Evolutionary conservation across 768 basidiomycete genomes (phyloP).

Genomic region (Porphyrellus cyaneotinctus): DNA sequence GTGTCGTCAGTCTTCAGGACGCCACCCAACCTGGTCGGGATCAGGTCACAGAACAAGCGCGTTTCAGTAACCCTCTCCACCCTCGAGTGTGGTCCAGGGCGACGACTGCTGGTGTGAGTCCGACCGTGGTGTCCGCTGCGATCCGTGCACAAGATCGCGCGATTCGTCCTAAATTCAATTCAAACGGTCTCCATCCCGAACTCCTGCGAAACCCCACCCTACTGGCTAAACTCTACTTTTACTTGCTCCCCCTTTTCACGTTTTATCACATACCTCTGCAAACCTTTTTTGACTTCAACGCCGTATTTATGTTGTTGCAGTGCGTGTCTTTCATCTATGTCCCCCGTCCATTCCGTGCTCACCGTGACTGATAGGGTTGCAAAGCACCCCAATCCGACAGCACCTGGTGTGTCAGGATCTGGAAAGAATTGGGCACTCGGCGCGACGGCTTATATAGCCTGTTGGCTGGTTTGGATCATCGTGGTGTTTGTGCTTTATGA

Average conservation of each 20-base stretch:
- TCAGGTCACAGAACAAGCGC: constrained; percentile 50
- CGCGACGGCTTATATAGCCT: constrained; percentile 77
- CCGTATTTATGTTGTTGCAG: constrained; percentile 79
- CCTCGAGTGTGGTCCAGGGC: constrained; percentile 59
- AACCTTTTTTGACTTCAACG: constrained; percentile 87
- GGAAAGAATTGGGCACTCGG: constrained; percentile 80
- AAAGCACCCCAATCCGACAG: constrained; percentile 66
- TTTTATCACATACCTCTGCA: constrained; percentile 73
- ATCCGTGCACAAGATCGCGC: constrained; percentile 31
- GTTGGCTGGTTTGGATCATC: constrained; percentile 72
- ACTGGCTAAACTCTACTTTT: constrained; percentile 58
- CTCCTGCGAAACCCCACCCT: constrained; percentile 58
- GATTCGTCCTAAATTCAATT: constrained; percentile 63
- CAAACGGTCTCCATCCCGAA: constrained; percentile 63
- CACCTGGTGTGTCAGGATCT: constrained; percentile 65
- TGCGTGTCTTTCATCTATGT: constrained; percentile 40
- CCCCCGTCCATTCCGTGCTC: constrained; percentile 6
- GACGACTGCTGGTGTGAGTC: constrained; percentile 41
- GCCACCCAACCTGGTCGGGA: constrained; percentile 39
- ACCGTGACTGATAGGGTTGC: constrained; percentile 51
- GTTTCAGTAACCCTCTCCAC: constrained; percentile 37
- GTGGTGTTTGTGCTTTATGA: constrained; percentile 76
- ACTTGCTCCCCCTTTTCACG: constrained; percentile 63
- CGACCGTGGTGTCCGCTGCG: constrained; percentile 42
- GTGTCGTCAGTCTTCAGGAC: constrained; percentile 71